Conservation (phyloP, 2,329 filamentous ascomycete species). For the Ascochyta viciae-villosae region DNA sequence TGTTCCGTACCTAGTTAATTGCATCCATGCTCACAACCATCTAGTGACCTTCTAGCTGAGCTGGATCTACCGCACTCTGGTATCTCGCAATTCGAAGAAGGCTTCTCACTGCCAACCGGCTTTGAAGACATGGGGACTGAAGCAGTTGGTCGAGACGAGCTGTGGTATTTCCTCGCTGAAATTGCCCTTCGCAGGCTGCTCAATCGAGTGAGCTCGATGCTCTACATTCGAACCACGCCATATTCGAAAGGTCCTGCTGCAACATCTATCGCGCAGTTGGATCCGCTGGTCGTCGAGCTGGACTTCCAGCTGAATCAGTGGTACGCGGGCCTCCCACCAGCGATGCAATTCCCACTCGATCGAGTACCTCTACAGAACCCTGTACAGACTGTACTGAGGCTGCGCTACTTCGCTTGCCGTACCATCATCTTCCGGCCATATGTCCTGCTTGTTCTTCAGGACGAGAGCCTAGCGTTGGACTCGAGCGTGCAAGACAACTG, state of each 20-base stretch:
- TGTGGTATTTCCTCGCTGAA: slow-evolving; percentile 87
- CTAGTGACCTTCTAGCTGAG: slow-evolving; percentile 74
- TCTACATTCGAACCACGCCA: slow-evolving; percentile 71
- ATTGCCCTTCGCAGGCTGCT: slow-evolving; percentile 79
- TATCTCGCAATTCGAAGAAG: slow-evolving; percentile 82
- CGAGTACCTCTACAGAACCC: slow-evolving; percentile 72
- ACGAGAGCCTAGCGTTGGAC: slow-evolving; percentile 75
- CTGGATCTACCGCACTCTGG: slow-evolving; percentile 83
- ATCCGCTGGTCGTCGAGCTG: slow-evolving; percentile 79
- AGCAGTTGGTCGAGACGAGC: slow-evolving; percentile 73
- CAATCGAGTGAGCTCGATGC: slow-evolving; percentile 79
- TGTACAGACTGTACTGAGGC: slow-evolving; percentile 78
- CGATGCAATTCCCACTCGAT: slow-evolving; percentile 79
- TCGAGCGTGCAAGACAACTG: slow-evolving; percentile 78
- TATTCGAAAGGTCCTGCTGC: slow-evolving; percentile 52
- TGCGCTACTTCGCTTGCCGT: slow-evolving; percentile 84
- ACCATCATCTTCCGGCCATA: slow-evolving; percentile 88
- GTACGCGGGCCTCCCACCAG: slow-evolving; percentile 78
- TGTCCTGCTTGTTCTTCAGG: slow-evolving; percentile 79
- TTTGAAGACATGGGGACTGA: slow-evolving; percentile 75
- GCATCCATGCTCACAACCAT: slow-evolving; percentile 4
- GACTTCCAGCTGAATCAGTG: slow-evolving; percentile 85
- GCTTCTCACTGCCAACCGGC: slow-evolving; percentile 77
- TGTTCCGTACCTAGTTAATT: not conserved
- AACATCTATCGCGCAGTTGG: slow-evolving; percentile 74